These are phyloP conservation scores for Jatropha curcas DNA, from an alignment of 345 rosid species.

Conservation along the genomic window DNA sequence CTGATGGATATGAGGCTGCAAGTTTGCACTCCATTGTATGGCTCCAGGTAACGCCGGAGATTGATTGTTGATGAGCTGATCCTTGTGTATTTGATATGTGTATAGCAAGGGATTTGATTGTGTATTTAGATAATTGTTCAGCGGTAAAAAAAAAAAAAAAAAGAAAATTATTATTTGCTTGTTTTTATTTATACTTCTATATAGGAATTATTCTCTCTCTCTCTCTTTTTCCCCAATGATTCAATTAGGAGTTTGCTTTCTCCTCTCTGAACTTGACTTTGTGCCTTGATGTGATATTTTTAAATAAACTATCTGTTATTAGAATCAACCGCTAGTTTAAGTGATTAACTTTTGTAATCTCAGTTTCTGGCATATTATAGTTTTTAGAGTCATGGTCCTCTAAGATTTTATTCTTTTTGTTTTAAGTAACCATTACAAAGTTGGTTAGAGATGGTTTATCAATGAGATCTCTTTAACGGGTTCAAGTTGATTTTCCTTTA, in stretches of 20 bases:
- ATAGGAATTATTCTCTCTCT: background rate
- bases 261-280: conserved; percentile 3
- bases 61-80: conserved; percentile 24
- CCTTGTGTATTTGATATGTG: conserved; percentile 24
- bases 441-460: too few species aligned
- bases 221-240: background rate
- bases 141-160: too few species aligned
- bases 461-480: too few species aligned
- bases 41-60: conserved; percentile 15
- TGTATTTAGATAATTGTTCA: conserved; percentile 26
- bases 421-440: too few species aligned
- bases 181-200: conserved; percentile 12
- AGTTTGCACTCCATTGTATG: background rate
- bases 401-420: too few species aligned
- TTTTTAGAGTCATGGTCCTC: too few species aligned
- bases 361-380: too few species aligned
- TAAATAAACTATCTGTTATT: background rate
- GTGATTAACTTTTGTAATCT: too few species aligned
- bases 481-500: too few species aligned
- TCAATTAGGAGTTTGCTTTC: background rate
- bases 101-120: conserved; percentile 24
- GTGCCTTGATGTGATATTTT: background rate
- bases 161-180: conserved; percentile 2
- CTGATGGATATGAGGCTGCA: conserved; percentile 3
- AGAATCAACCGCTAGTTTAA: too few species aligned